A percentile compares a stretch with the other conserved stretches of the same genome.
Evolutionary conservation across 345 rosid genomes (phyloP).

Genomic region (Gossypium australe): DNA sequence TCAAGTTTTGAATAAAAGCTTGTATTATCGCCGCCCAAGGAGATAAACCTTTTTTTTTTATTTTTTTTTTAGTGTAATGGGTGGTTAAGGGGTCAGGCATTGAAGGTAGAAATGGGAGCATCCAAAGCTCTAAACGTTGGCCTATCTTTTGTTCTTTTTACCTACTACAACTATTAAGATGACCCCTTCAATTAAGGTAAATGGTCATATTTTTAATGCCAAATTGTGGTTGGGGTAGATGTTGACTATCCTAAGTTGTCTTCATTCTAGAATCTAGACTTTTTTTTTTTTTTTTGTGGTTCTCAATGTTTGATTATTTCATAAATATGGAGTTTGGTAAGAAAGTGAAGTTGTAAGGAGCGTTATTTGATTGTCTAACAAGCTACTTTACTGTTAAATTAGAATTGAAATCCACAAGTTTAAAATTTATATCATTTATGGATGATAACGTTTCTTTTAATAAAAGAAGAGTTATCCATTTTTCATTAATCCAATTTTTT

Average conservation of each 20-base stretch:
- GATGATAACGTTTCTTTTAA: not conserved
- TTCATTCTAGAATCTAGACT: too few relatives aligned
- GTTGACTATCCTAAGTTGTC: not conserved
- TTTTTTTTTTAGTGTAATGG: not conserved
- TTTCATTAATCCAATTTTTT: too few relatives aligned
- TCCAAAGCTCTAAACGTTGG: not conserved
- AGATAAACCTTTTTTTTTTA: too few relatives aligned
- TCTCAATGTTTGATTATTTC: not conserved
- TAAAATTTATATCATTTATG: not conserved
- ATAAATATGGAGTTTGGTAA: not conserved
- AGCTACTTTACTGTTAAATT: not conserved
- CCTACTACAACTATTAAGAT: slow-evolving; percentile 5
- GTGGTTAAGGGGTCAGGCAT: slow-evolving; percentile 1
- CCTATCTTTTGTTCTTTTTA: not conserved
- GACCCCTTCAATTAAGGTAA: not conserved
- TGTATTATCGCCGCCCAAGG: too few relatives aligned
- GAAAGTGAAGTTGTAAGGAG: not conserved
- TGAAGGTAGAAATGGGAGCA: not conserved
- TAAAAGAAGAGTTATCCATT: too few relatives aligned
- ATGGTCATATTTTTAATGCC: not conserved
- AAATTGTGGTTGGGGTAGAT: not conserved
- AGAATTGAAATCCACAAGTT: too few relatives aligned
- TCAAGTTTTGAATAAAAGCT: too few relatives aligned
- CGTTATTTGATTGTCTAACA: not conserved
- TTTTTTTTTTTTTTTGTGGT: not conserved